Base-by-base conservation (phyloP, 768 basidiomycete genomes). In the Trametes meyenii region DNA sequence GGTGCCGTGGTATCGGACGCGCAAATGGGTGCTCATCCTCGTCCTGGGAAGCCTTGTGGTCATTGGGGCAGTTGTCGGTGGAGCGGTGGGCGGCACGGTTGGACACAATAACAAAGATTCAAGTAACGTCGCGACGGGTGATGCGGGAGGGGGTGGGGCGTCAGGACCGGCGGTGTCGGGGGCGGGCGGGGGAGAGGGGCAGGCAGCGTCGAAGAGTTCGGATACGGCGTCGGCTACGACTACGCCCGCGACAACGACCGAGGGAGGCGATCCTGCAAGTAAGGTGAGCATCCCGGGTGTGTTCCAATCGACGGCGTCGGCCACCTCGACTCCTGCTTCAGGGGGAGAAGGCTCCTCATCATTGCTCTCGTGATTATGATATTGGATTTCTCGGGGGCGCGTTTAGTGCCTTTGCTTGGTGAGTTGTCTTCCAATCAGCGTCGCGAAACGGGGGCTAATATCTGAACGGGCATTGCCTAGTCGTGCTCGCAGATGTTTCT, bases 61-160 rank as follows among this genome's bases (percentile, higher is more conserved):
- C 52, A 55, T 87, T 44, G 85, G 73, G 1, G 85, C 79, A 1
- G 74, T 82, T 2, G 78, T 87, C 8, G 86, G 85, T 0, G 86
- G 85, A 21, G 85, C 78, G 0, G 85, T 86, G 1, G 86, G 84
- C 21, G 85, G 80, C 12, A 80, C 79, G 3, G 70, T 73, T 0
- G 69, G 71, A 12, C 74, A 76, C 61, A 67, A 71, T 49, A 43
- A 56, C 38, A 60, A 60, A 16, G 38, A 23, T 21, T 33, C 29
- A 3, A 53, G 42, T 17, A 14, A 50, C 0, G 45, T 23, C 12
- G 39, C 24, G 24, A 44, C 56, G 35, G 19, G 43, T n/a, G 11
- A 35, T 38, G 50, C 35, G 33, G 55, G 29, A 12, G 45, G 45
- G 38, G 57, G 49, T 23, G 50, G 56, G 23, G 42, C 54, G 43